Base-by-base conservation (phyloP, 2,329 filamentous ascomycete genomes). In the Talaromyces marneffei region DNA sequence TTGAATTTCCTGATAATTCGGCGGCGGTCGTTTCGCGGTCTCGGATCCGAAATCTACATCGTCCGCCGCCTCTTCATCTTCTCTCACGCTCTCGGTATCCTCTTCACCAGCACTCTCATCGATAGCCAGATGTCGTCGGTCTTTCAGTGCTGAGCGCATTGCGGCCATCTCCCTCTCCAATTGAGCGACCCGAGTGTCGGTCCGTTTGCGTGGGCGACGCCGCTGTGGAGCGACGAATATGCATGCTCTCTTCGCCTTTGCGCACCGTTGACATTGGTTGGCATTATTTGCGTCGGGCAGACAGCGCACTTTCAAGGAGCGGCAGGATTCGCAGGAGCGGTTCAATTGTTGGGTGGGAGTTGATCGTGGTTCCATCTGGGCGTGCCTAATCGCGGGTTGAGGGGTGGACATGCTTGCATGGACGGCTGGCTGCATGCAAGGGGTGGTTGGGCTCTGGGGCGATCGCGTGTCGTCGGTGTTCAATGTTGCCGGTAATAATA, bases 91-190 rank as follows among this genome's bases (percentile, higher is more conserved):
- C 7, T 64, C 68, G 4, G 66, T 67, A 33, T 59, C 60, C 33
- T 71, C 67, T 35, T 71, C 70, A 20, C 61, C 65, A 20, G 69
- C 65, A 40, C 66, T 71, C 42, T 73, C 71, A 31, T 71, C 65
- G 16, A 62, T 64, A 2, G 64, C 66, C 9, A 74, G 63, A 2
- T 67, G 71, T 27, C 48, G 61, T 55, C n/a, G n/a, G n/a, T 68
- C 72, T 58, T 73, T 74, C 20, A 75, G 65, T 18, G 73, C 65
- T 12, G 72, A 71, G 39, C 72, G 72, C 72, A 75, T 74, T 61
- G 72, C 67, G 9, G 71, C 70, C 72, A 75, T 75, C 59, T 75
- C 72, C 57, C 66, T 71, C 61, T 75, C 72, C 39, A 75, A 54
- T 57, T 75, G 72, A 6, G 72, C 72, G 9, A 75, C 72, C 16